Conservation (phyloP, 2,329 filamentous ascomycete genomes). For the Alternaria triticina region DNA sequence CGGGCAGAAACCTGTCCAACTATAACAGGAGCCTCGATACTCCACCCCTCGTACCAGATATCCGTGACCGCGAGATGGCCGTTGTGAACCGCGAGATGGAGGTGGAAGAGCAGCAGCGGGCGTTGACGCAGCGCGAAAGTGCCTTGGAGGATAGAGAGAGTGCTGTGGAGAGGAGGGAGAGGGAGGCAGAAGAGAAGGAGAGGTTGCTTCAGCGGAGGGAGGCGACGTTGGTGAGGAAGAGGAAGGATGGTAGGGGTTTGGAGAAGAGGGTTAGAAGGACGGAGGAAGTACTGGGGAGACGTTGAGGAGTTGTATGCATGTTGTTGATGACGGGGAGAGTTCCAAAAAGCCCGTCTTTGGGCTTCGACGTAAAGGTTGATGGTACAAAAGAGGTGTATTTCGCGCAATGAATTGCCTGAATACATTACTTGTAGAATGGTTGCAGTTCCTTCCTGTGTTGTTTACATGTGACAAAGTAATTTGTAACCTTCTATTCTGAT, state of each 20-base stretch:
- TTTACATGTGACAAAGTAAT: fast-evolving
- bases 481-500: neutral
- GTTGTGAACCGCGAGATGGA: neutral
- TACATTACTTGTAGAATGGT: neutral
- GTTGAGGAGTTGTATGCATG: neutral
- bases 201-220: neutral
- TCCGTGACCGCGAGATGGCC: neutral
- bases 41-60: neutral
- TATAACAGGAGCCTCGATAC: neutral
- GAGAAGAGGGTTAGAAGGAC: neutral
- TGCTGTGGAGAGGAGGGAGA: neutral
- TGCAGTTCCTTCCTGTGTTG: neutral
- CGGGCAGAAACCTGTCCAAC: neutral
- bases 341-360: neutral
- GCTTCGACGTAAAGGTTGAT: neutral
- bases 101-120: neutral
- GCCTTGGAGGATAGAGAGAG: neutral
- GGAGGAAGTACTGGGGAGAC: neutral
- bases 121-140: neutral
- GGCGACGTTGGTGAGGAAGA: neutral
- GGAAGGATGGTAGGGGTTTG: neutral
- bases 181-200: neutral
- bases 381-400: neutral
- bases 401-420: neutral
- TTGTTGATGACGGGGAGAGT: neutral